Base-by-base conservation (phyloP, 495 filamentous ascomycete species). In the Rhypophila decipiens region DNA sequence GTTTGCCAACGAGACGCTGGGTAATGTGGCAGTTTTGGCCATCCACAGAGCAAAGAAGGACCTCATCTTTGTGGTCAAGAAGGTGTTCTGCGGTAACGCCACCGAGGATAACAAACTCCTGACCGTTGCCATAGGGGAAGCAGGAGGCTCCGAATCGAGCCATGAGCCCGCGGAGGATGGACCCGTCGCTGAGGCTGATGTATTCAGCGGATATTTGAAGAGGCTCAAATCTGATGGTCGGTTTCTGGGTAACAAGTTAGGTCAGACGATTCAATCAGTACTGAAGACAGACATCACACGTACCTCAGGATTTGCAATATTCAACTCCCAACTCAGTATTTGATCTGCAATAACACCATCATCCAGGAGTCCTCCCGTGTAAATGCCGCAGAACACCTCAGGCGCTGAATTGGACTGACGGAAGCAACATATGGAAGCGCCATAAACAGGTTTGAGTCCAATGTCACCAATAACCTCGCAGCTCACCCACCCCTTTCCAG, bases 321-420 rank as follows among this genome's bases (percentile, higher is more conserved):
- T 39, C 20, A 83, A 52, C 7, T 49, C 61, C 84, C 84, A 89
- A 15, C 64, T 60, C 13, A 73, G 49, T 5, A 67, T 42, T 31
- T 85, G 79, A 29, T 71, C 60, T 10, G 77, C 57, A 18, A 91
- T 66, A 1, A 68, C 64, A 5, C 80, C 86, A 55, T 85, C 74
- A 18, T 60, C 20, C 12, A 4, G 53, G 46, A 91, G 78, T 1
- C 88, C 88, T 8, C 88, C 87, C 20, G 76, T 63, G n/a, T 86
- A 54, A 1, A 89, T 61, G 1, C 88, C 88, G 5, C 57, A 54
- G 19, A 67, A 73, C 10, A 33, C 27, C 5, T 27, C 13, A 10
- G 27, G 1, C 27, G 29, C n/a, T 60, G 29, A 22, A 61, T n/a
- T 5, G 49, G 57, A 12, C 72, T 65, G 24, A 67, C 57, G 12